These are phyloP conservation scores for Penicillium digitatum DNA, from an alignment of 2,329 filamentous ascomycete genomes.

Conservation along the genomic window DNA sequence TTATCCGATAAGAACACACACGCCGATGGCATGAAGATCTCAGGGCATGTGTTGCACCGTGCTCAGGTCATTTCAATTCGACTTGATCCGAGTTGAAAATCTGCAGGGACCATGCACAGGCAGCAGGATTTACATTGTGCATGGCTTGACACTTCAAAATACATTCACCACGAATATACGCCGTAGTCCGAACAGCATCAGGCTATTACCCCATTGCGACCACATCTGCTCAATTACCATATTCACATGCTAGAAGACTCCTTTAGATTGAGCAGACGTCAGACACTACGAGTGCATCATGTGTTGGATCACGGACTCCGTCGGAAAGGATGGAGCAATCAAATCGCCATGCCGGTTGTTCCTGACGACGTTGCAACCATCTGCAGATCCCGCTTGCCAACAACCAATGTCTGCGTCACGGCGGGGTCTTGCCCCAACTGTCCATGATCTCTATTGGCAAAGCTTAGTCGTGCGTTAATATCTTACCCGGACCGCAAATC, in stretches of 20 bases:
- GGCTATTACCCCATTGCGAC: not conserved
- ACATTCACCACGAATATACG: not conserved
- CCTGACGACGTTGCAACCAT: conserved; percentile 16
- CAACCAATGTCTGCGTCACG: conserved; percentile 3
- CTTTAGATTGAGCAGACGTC: not conserved
- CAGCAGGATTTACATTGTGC: not conserved
- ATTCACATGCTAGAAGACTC: too few relatives aligned
- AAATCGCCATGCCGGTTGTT: conserved; percentile 17
- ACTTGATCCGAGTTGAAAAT: not conserved
- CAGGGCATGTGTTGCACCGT: not conserved
- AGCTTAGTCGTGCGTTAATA: not conserved
- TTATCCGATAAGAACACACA: not conserved
- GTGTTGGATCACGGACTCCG: not conserved
- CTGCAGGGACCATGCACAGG: not conserved
- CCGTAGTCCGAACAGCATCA: not conserved
- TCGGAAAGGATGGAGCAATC: not conserved
- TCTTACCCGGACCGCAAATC: not conserved
- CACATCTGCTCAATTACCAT: not conserved
- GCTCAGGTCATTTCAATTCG: not conserved
- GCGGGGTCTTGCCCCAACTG: not conserved
- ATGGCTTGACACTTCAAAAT: not conserved
- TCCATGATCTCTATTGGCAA: not conserved
- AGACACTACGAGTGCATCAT: not conserved
- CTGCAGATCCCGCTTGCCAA: not conserved
- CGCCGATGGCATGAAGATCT: not conserved